Conservation (phyloP, 2,329 filamentous ascomycete genomes). For the Cercospora sp. region DNA sequence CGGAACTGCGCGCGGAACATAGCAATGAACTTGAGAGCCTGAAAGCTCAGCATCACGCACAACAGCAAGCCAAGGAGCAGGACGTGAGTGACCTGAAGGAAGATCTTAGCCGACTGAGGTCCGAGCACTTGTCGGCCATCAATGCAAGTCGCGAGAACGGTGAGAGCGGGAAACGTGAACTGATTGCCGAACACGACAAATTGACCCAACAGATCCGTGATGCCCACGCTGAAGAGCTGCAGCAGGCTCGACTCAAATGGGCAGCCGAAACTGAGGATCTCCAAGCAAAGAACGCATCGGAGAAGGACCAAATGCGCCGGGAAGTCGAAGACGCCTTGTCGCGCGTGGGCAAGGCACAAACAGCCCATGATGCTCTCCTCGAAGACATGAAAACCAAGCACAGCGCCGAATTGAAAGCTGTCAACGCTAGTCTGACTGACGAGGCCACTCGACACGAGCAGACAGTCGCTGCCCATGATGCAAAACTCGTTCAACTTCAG, state of each 20-base stretch:
- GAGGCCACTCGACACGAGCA: slow-evolving; percentile 12
- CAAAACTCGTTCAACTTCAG: slow-evolving; percentile 12
- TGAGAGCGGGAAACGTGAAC: background rate
- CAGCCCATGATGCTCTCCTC: slow-evolving; percentile 16
- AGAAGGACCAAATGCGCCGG: slow-evolving; percentile 15
- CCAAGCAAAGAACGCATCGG: background rate
- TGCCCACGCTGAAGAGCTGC: slow-evolving; percentile 13
- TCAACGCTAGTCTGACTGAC: slow-evolving; percentile 17
- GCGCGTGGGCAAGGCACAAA: slow-evolving; percentile 7
- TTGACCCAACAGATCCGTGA: slow-evolving; percentile 5
- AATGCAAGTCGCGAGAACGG: slow-evolving; percentile 10
- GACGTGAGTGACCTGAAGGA: background rate
- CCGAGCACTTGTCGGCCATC: slow-evolving; percentile 13
- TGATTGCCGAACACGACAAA: slow-evolving; percentile 11
- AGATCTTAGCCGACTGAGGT: background rate
- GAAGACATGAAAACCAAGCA: slow-evolving; percentile 16
- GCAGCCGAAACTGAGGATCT: slow-evolving; percentile 19
- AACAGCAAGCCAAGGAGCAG: slow-evolving; percentile 7
- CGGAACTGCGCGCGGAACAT: slow-evolving; percentile 6
- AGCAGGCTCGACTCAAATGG: slow-evolving; percentile 17
- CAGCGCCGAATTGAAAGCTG: slow-evolving; percentile 3
- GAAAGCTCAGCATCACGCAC: slow-evolving; percentile 1
- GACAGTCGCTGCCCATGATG: slow-evolving; percentile 10
- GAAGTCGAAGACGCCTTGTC: slow-evolving; percentile 13
- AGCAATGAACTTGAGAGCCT: background rate